phyloP scores from a whole-genome alignment of 805 yeast species.

The Metschnikowia similis region DNA sequence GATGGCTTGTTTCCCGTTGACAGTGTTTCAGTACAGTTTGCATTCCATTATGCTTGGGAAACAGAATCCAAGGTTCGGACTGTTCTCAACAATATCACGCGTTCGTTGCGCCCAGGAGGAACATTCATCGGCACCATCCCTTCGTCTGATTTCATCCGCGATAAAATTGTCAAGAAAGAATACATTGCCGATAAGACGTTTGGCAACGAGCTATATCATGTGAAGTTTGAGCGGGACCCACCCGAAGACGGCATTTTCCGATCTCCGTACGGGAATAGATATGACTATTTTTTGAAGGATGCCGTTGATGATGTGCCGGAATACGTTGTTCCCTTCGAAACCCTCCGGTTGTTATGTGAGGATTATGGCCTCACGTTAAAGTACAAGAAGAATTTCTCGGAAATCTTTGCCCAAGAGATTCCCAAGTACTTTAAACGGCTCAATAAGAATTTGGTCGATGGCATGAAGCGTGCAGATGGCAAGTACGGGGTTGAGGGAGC shows the following conservation, averaged over 20 bases:
- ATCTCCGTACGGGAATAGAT: constrained; percentile 78
- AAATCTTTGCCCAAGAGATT: constrained; percentile 75
- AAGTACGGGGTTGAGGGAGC: constrained; percentile 82
- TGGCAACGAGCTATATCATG: constrained; percentile 83
- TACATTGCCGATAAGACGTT: constrained; percentile 47
- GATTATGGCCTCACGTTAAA: constrained; percentile 74
- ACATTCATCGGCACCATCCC: constrained; percentile 92
- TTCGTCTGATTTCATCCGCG: constrained; percentile 75
- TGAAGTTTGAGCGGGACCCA: constrained; percentile 72
- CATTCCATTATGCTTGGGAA: constrained; percentile 92
- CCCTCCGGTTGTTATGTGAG: constrained; percentile 75
- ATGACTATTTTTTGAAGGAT: constrained; percentile 77
- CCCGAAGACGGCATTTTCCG: constrained; percentile 72
- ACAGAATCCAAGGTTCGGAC: constrained; percentile 73
- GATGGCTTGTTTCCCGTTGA: constrained; percentile 79
- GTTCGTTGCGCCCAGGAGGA: constrained; percentile 78
- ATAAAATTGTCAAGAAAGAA: constrained; percentile 52
- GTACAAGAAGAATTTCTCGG: constrained; percentile 72
- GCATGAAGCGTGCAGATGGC: constrained; percentile 74
- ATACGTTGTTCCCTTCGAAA: constrained; percentile 92
- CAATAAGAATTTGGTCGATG: constrained; percentile 59
- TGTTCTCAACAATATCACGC: constrained; percentile 69
- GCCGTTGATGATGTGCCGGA: constrained; percentile 98
- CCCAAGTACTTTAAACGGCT: constrained; percentile 58
- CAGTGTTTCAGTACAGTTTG: constrained; percentile 84